Evolutionary conservation across 2,329 filamentous ascomycete genomes (phyloP).

Genomic region (Sporothrix humicola): DNA sequence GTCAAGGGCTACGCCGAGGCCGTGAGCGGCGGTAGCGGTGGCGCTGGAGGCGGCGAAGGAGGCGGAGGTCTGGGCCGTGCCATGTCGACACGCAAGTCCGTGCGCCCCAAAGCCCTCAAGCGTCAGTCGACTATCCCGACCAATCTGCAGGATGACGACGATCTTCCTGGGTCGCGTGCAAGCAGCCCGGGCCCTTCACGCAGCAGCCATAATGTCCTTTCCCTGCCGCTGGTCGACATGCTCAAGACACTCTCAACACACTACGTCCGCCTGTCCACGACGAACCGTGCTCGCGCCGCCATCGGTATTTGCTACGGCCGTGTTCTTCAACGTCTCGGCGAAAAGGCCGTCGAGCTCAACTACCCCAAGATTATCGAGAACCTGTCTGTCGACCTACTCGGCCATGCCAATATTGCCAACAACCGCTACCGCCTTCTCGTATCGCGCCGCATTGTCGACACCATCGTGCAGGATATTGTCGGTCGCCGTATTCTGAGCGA

Average conservation of each 20-base stretch:
- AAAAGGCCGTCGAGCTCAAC: constrained; percentile 79
- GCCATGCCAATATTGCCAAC: constrained; percentile 74
- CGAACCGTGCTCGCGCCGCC: constrained; percentile 79
- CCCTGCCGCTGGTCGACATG: constrained; percentile 77
- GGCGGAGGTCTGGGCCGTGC: constrained; percentile 41
- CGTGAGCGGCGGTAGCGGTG: constrained; percentile 48
- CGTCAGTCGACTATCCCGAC: constrained; percentile 59
- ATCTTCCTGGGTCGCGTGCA: constrained; percentile 63
- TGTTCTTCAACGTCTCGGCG: constrained; percentile 77
- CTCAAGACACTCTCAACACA: constrained; percentile 79
- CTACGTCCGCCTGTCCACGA: constrained; percentile 78
- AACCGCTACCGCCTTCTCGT: constrained; percentile 88
- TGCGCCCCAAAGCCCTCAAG: constrained; percentile 64
- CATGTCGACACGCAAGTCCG: constrained; percentile 68
- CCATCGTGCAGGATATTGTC: constrained; percentile 82
- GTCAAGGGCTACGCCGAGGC: constrained; percentile 78
- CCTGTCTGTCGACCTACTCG: constrained; percentile 79
- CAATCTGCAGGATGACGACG: constrained; percentile 72
- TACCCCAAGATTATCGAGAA: constrained; percentile 83
- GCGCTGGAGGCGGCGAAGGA: background rate
- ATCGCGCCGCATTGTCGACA: constrained; percentile 81
- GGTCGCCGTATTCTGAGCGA: constrained; percentile 84
- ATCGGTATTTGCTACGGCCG: constrained; percentile 87
- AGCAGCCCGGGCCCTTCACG: constrained; percentile 74
- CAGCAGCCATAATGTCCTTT: constrained; percentile 70